Evolutionary conservation across 2,329 filamentous ascomycete species (phyloP).

Genomic region (Daldinia sp.): DNA sequence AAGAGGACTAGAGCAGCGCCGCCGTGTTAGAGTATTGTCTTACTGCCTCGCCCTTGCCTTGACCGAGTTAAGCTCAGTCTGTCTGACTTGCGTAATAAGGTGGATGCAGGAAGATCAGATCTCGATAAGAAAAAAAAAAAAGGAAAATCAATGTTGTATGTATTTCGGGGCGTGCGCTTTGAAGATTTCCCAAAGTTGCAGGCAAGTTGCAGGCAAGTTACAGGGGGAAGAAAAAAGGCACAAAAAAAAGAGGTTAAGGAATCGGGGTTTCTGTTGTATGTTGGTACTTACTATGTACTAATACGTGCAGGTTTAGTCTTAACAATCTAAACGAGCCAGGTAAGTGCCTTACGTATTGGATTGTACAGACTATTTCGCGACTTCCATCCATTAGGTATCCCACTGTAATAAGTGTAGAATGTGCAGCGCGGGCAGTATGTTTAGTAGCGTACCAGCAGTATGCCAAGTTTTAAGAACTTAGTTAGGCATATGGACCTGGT

Average conservation of each 20-base stretch:
- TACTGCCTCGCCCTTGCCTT: conserved; percentile 23
- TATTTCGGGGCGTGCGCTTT: background rate
- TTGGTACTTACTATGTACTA: background rate
- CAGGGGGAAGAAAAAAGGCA: background rate
- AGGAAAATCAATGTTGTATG: too few relatives aligned
- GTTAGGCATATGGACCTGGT: conserved; percentile 2
- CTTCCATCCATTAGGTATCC: conserved; percentile 5
- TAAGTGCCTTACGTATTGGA: conserved; percentile 6
- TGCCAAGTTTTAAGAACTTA: background rate
- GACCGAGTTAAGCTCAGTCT: conserved; percentile 12
- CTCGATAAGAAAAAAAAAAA: too few relatives aligned
- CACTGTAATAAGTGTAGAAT: background rate
- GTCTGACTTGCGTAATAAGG: conserved; percentile 4
- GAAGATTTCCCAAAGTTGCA: conserved; percentile 3
- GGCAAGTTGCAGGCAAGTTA: too few relatives aligned
- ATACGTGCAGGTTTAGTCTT: too few relatives aligned
- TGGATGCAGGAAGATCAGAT: conserved; percentile 2
- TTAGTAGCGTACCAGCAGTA: too few relatives aligned
- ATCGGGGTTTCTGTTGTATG: too few relatives aligned
- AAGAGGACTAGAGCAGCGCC: conserved; percentile 28
- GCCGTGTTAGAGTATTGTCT: conserved; percentile 22
- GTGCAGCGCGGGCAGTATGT: too few relatives aligned
- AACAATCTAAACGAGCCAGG: background rate
- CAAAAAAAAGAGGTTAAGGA: background rate
- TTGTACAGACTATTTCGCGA: conserved; percentile 8